Percentiles rank a stretch among this genome's conserved stretches.
Conservation (phyloP, 495 filamentous ascomycete genomes). For the Pyrenula aspistea region DNA sequence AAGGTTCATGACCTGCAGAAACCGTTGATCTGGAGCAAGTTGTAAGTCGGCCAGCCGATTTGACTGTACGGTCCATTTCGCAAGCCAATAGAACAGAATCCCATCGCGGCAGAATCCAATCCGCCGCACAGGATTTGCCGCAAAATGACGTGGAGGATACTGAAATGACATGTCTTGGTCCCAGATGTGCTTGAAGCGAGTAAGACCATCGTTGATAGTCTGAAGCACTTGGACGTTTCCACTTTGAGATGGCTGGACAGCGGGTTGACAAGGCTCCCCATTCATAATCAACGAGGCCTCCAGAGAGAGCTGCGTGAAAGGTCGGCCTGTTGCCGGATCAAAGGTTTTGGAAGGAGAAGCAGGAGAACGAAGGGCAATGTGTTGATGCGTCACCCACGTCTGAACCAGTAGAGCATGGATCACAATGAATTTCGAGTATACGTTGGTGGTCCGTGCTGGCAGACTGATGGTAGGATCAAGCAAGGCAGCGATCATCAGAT, state of each 20-base stretch:
- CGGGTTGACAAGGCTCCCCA: conserved; percentile 2
- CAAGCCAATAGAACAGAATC: conserved; percentile 55
- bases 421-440: conserved; percentile 58
- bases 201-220: conserved; percentile 30
- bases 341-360: conserved; percentile 13
- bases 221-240: conserved; percentile 18
- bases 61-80: conserved; percentile 35
- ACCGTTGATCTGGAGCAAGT: conserved; percentile 40
- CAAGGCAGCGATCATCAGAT: conserved; percentile 38
- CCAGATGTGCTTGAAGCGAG: conserved; percentile 56
- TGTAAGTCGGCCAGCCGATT: conserved; percentile 30
- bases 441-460: conserved; percentile 44
- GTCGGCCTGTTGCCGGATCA: conserved; percentile 21
- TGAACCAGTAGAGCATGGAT: conserved; percentile 50
- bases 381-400: conserved; percentile 27
- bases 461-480: conserved; percentile 38
- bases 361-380: conserved; percentile 4
- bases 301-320: conserved; percentile 30
- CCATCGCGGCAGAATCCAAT: conserved; percentile 54
- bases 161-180: conserved; percentile 50
- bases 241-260: conserved; percentile 17
- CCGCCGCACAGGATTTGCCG: conserved; percentile 27
- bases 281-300: conserved; percentile 28
- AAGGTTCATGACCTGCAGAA: conserved; percentile 42
- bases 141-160: conserved; percentile 33